Percentiles rank a stretch among this genome's conserved stretches.
Conservation (phyloP, 2,329 filamentous ascomycete genomes). For the Pseudohalonectria lignicola region DNA sequence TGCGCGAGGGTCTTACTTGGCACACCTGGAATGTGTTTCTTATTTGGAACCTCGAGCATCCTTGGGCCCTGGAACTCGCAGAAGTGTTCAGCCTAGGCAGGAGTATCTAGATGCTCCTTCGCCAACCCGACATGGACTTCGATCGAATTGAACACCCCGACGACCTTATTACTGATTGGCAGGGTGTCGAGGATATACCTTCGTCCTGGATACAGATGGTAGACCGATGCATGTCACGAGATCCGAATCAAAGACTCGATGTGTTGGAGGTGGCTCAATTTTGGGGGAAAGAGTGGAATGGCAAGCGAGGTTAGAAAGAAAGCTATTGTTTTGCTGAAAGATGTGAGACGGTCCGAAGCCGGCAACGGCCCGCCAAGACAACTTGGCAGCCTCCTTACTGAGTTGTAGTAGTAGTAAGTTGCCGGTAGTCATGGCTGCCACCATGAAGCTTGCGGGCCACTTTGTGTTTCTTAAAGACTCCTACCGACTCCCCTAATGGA, state of each 20-base stretch:
- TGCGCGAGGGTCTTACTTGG: background rate
- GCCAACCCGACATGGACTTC: slow-evolving; percentile 4
- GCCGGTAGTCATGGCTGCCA: no score
- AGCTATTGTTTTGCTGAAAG: no score
- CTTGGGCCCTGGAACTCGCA: slow-evolving; percentile 9
- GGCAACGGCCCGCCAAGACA: no score
- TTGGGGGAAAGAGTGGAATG: slow-evolving; percentile 8
- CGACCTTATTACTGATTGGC: slow-evolving; percentile 6
- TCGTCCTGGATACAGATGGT: slow-evolving; percentile 2
- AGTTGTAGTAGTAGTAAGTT: no score
- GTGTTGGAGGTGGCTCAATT: slow-evolving; percentile 4
- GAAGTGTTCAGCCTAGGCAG: slow-evolving; percentile 12
- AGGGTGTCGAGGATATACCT: slow-evolving; percentile 1
- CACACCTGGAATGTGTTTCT: slow-evolving; percentile 11
- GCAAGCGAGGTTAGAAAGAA: no score
- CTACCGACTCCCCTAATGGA: no score
- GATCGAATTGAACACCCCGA: slow-evolving; percentile 5
- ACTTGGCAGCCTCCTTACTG: no score
- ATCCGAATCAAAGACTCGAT: slow-evolving; percentile 5
- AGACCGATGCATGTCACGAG: slow-evolving; percentile 5
- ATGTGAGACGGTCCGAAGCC: no score
- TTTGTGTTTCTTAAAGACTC: no score
- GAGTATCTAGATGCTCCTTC: slow-evolving; percentile 12
- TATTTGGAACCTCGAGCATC: slow-evolving; percentile 6
- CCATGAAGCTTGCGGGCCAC: no score